Evolutionary conservation across 805 yeast species (phyloP).

Genomic region (Saccharomycopsis sp.): DNA sequence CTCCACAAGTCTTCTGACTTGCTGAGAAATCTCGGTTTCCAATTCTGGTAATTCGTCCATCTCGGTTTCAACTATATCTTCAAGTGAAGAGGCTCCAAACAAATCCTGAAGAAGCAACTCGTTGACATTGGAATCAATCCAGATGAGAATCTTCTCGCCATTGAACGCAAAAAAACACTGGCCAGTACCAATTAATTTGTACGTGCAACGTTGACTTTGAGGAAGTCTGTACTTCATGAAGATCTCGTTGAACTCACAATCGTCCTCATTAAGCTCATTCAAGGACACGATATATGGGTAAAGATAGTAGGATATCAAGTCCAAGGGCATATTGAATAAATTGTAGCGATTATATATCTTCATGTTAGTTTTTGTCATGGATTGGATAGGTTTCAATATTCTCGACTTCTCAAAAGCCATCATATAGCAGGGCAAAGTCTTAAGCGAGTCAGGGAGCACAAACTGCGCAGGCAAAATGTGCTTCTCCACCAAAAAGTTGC

Average conservation of each 20-base stretch:
- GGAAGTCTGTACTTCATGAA: conserved; percentile 43
- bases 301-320: conserved; percentile 52
- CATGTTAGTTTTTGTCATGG: conserved; percentile 50
- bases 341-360: conserved; percentile 50
- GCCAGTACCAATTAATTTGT: conserved; percentile 43
- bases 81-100: conserved; percentile 50
- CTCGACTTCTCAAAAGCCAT: conserved; percentile 64
- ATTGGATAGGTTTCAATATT: conserved; percentile 40
- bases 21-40: conserved; percentile 60
- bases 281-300: conserved; percentile 78
- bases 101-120: conserved; percentile 64
- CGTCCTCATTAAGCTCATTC: conserved; percentile 55
- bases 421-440: conserved; percentile 59
- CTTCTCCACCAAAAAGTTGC: conserved; percentile 37
- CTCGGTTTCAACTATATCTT: conserved; percentile 23
- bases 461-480: conserved; percentile 49
- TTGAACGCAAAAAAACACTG: conserved; percentile 77
- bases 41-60: conserved; percentile 58
- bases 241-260: conserved; percentile 35
- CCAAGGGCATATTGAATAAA: conserved; percentile 48
- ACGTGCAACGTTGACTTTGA: conserved; percentile 38
- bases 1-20: conserved; percentile 57
- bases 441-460: conserved; percentile 75
- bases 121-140: conserved; percentile 66
- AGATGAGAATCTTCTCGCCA: conserved; percentile 52